Conservation (phyloP, 1,284 basidiomycete genomes). For the Tilletia walkeri region DNA sequence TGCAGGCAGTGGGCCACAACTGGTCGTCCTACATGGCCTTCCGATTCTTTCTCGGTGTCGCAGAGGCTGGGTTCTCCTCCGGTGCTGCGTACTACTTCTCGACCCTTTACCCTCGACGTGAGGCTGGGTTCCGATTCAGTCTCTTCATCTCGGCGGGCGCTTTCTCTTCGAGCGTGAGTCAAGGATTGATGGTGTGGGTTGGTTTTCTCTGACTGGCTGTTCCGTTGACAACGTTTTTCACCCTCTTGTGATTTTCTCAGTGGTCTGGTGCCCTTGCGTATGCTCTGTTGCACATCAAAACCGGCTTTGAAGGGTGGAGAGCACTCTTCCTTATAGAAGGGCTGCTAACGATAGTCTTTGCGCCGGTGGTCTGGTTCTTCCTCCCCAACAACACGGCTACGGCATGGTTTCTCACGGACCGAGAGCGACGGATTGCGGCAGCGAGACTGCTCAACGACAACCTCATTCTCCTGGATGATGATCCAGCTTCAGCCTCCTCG, state of each 20-base stretch:
- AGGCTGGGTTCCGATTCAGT: slow-evolving; percentile 49
- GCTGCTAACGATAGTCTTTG: slow-evolving; percentile 39
- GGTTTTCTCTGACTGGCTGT: background rate
- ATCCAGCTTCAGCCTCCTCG: no score
- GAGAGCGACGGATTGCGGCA: slow-evolving; percentile 42
- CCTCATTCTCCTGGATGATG: background rate
- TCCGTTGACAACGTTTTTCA: background rate
- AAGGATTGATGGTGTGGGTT: slow-evolving; percentile 24
- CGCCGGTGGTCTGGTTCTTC: slow-evolving; percentile 33
- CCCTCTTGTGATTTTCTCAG: background rate
- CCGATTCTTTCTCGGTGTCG: slow-evolving; percentile 42
- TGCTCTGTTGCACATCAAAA: slow-evolving; percentile 38
- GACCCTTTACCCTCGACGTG: slow-evolving; percentile 47
- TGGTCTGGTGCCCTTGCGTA: slow-evolving; percentile 42
- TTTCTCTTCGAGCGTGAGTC: slow-evolving; percentile 23
- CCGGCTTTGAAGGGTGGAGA: slow-evolving; percentile 35
- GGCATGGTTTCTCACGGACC: slow-evolving; percentile 37
- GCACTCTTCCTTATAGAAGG: slow-evolving; percentile 50
- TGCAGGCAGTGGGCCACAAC: slow-evolving; percentile 40
- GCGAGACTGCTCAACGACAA: slow-evolving; percentile 34
- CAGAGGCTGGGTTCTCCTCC: slow-evolving; percentile 47
- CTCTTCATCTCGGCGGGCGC: slow-evolving; percentile 31
- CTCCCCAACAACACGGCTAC: slow-evolving; percentile 43
- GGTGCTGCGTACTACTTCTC: slow-evolving; percentile 41
- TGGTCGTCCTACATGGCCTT: slow-evolving; percentile 44